Percentiles rank a stretch among this genome's conserved stretches.
These are phyloP conservation scores for Peniophora sp. DNA, from an alignment of 1,284 basidiomycete genomes.

Conservation along the genomic window DNA sequence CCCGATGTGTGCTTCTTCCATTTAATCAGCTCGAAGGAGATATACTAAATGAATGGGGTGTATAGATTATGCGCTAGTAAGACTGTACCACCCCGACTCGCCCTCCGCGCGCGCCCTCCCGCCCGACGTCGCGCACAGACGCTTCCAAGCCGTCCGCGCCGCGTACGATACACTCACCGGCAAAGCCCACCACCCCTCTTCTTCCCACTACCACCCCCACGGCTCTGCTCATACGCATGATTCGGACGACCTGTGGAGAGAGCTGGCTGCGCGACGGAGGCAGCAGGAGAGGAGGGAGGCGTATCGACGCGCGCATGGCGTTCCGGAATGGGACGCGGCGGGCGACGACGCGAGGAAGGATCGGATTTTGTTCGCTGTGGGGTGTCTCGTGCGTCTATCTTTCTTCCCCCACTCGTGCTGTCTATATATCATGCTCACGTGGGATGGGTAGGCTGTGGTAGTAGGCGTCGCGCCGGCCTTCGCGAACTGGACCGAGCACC, in stretches of 20 bases:
- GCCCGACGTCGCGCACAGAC: slow-evolving; percentile 29
- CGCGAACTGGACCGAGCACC: slow-evolving; percentile 7
- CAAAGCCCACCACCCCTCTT: neutral
- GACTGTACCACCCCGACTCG: slow-evolving; percentile 43
- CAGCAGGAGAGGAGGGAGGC: slow-evolving; percentile 9
- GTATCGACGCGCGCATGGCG: slow-evolving; percentile 2
- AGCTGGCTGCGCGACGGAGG: slow-evolving; percentile 13
- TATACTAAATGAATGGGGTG: too few species aligned
- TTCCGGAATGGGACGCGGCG: slow-evolving; percentile 11
- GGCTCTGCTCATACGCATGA: neutral
- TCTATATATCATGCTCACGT: neutral
- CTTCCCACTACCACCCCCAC: neutral
- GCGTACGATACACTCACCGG: slow-evolving; percentile 39
- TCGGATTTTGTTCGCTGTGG: slow-evolving; percentile 29
- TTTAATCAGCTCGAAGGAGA: neutral
- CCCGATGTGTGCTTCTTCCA: slow-evolving; percentile 46
- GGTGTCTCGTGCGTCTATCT: slow-evolving; percentile 25
- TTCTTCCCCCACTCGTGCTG: too few species aligned
- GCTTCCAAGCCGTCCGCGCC: slow-evolving; percentile 40
- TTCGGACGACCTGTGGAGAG: neutral
- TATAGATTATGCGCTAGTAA: slow-evolving; percentile 46
- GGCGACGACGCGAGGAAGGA: slow-evolving; percentile 31
- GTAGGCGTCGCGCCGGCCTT: slow-evolving; percentile 25
- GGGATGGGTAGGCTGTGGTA: slow-evolving; percentile 20
- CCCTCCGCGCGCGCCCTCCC: slow-evolving; percentile 23